Conservation (phyloP, 495 filamentous ascomycete genomes). For the Aspergillus campestris region DNA sequence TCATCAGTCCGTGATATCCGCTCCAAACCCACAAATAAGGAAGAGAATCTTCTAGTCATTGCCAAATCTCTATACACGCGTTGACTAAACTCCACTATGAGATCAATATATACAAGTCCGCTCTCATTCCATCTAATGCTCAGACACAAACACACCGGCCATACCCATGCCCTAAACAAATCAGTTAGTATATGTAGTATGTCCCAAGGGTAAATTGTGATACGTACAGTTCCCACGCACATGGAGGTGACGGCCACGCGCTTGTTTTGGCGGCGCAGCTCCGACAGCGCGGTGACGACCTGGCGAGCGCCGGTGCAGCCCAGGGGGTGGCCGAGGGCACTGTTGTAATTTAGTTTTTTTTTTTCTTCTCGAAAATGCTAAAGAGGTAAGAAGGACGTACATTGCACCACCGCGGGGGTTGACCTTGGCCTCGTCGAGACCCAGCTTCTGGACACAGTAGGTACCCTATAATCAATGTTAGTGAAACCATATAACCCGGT, state of each 20-base stretch:
- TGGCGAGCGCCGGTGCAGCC: conserved; percentile 73
- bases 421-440: conserved; percentile 73
- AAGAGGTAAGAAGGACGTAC: conserved; percentile 18
- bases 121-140: conserved; percentile 24
- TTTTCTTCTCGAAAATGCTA: conserved; percentile 2
- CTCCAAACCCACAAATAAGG: too few relatives aligned
- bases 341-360: conserved; percentile 7
- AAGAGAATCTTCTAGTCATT: too few relatives aligned
- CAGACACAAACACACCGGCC: conserved; percentile 47
- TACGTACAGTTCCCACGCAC: conserved; percentile 69
- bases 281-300: conserved; percentile 76
- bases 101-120: background rate
- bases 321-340: conserved; percentile 73
- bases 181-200: conserved; percentile 6
- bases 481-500: background rate
- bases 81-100: too few relatives aligned
- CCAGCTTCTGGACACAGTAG: conserved; percentile 74
- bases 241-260: conserved; percentile 76
- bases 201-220: background rate
- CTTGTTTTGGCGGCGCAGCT: conserved; percentile 67
- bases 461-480: conserved; percentile 42
- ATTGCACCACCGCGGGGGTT: conserved; percentile 81
- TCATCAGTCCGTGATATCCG: too few relatives aligned
- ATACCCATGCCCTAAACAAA: conserved; percentile 44
- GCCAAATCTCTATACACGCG: too few relatives aligned